Evolutionary conservation across 2,329 filamentous ascomycete species (phyloP).

Genomic region (Colletotrichum sp.): DNA sequence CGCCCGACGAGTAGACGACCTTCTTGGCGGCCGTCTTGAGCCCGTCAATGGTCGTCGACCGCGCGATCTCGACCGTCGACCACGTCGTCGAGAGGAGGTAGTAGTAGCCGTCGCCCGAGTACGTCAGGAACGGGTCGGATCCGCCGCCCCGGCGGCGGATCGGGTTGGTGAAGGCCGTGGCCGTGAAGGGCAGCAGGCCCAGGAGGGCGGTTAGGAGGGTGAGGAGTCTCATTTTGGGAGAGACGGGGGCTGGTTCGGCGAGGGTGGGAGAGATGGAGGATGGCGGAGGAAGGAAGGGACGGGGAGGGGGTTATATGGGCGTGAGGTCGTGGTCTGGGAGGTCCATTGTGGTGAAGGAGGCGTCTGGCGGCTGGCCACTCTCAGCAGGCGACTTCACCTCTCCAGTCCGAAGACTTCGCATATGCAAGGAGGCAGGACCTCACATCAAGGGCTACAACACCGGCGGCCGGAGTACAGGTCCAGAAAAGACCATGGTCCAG

Average conservation of each 20-base stretch:
- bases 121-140: constrained; percentile 59
- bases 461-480: background rate
- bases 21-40: constrained; percentile 58
- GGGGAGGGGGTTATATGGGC: background rate
- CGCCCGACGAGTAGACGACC: constrained; percentile 52
- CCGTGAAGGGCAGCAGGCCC: constrained; percentile 2
- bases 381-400: background rate
- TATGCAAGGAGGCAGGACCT: background rate
- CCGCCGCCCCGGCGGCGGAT: constrained; percentile 53
- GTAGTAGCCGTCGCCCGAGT: constrained; percentile 54
- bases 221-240: background rate
- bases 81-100: constrained; percentile 62
- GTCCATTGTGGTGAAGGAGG: background rate
- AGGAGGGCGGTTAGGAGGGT: constrained; percentile 22
- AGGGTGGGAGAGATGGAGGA: background rate
- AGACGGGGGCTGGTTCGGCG: background rate
- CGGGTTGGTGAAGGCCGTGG: constrained; percentile 53
- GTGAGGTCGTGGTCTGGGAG: background rate
- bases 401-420: background rate
- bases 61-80: constrained; percentile 57
- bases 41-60: constrained; percentile 57
- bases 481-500: background rate
- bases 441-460: background rate
- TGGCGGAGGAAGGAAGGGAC: background rate
- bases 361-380: background rate